phyloP scores from a whole-genome alignment of 768 basidiomycete genomes.

The Clathrus columnatus region DNA sequence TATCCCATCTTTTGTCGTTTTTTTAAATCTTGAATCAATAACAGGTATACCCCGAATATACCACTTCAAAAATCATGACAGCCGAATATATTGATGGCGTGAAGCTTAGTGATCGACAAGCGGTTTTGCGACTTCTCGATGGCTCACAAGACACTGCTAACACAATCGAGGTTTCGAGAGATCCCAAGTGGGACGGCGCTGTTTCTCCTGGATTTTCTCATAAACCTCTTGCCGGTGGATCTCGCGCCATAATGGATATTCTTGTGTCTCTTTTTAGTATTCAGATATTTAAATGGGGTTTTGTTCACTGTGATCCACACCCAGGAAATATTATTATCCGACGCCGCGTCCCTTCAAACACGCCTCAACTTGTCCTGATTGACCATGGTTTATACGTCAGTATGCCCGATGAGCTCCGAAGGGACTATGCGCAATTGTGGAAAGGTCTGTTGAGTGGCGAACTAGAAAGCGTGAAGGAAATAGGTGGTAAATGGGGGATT shows the following conservation, averaged over 20 bases:
- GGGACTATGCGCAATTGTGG: slow-evolving; percentile 77
- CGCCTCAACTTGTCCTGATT: slow-evolving; percentile 68
- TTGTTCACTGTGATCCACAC: slow-evolving; percentile 70
- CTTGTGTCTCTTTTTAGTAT: slow-evolving; percentile 85
- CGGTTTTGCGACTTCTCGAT: slow-evolving; percentile 35
- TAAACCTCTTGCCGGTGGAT: slow-evolving; percentile 44
- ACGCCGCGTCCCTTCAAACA: slow-evolving; percentile 35
- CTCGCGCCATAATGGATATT: slow-evolving; percentile 64
- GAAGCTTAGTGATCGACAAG: slow-evolving; percentile 56
- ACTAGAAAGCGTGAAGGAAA: slow-evolving; percentile 39
- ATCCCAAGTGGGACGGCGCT: slow-evolving; percentile 1
- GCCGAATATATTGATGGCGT: slow-evolving; percentile 82
- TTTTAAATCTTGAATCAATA: background rate
- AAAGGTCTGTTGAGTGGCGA: slow-evolving; percentile 50
- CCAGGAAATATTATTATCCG: slow-evolving; percentile 70
- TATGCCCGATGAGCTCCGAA: slow-evolving; percentile 55
- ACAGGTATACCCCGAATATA: slow-evolving; percentile 57
- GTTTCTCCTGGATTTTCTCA: background rate
- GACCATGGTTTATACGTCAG: slow-evolving; percentile 89
- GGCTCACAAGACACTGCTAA: background rate
- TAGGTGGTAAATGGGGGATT: slow-evolving; percentile 58
- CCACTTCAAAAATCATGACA: slow-evolving; percentile 71
- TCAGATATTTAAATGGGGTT: slow-evolving; percentile 89
- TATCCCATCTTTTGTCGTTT: background rate
- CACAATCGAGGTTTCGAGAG: background rate